Evolutionary conservation across 257 asterid species (phyloP), one percentile per base, ranked within the genome.

Genomic region (Solanum corneliomulleri): DNA sequence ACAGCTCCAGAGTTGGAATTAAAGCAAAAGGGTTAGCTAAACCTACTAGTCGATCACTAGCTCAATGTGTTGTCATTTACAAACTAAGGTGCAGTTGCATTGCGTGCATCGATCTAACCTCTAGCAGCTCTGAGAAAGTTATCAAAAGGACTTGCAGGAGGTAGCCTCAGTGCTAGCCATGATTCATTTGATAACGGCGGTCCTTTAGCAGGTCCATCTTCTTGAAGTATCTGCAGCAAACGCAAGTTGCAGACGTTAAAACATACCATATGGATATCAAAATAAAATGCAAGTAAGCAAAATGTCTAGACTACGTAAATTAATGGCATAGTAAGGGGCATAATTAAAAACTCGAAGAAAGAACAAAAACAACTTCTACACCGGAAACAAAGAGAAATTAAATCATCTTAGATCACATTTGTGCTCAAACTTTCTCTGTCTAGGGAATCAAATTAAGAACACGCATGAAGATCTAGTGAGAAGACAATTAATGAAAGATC

Each of bases 91-190:
- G 37, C 29, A 58, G 29, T 11, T 81, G 75, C 75, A 27, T 25
- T 25, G 66, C 41, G 15, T 10, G 69, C 85, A 29, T 47, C 91
- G 92, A 49, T 81, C 93, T 94, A 97, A 78, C 98, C 94, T 64
- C 99, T 97, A 85, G 99, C 99, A 83, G 99, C 99, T 92, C 93
- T 90, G 83, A 97, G 98, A 93, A 97, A 97, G 94, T 97, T 95
- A 90, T 97, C 99, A 3, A 95, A 97, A 49, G 99, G 99, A 90
- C 99, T 97, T 62, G 99, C 98, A 9, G 99, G 99, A 33, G 99
- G 99, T 86, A 97, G 74, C 92, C 97, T 94, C 71, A 97, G 93
- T 86, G 95, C 95, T 86, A 93, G 85, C 97, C 98, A 94, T 11
- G 95, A 86, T 87, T 92, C 96, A 74, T 90, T 86, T 23, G 93